Evolutionary conservation across 306 rosid genomes (phyloP).

Genomic region (Hippophae gyantsensis): DNA sequence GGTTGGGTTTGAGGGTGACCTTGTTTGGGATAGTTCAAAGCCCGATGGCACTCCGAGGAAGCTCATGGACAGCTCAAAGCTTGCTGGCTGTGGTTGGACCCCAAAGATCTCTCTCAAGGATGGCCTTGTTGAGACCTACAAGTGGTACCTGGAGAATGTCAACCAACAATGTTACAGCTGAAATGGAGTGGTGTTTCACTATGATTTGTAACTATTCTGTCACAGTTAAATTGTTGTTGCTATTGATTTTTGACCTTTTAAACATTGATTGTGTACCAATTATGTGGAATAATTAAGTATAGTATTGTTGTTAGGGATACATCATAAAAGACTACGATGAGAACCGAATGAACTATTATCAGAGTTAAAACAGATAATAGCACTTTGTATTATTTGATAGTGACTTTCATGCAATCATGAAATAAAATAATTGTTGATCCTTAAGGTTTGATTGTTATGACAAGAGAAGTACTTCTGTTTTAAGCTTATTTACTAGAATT

Average conservation of each 20-base stretch:
- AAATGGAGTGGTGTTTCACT: neutral
- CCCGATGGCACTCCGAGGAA: conserved; percentile 97
- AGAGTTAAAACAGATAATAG: neutral
- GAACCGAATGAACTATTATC: neutral
- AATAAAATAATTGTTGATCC: neutral
- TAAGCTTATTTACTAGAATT: too few species aligned
- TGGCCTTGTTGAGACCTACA: conserved; percentile 82
- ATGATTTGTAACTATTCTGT: conserved; percentile 21
- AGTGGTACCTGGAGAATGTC: conserved; percentile 76
- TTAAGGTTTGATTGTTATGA: neutral
- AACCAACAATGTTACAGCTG: conserved; percentile 34
- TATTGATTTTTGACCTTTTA: conserved; percentile 13
- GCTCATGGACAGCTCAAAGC: conserved; percentile 88
- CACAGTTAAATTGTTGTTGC: neutral
- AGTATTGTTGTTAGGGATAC: neutral
- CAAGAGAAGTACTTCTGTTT: neutral
- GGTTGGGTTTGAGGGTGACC: conserved; percentile 79
- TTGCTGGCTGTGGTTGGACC: conserved; percentile 68
- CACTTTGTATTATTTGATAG: neutral
- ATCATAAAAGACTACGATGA: conserved; percentile 2
- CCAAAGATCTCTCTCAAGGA: conserved; percentile 82
- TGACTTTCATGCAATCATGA: neutral
- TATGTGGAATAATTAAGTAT: conserved; percentile 23
- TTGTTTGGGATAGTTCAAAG: conserved; percentile 80
- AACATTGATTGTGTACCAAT: conserved; percentile 23